A percentile compares a stretch with the other conserved stretches of the same genome.
Conservation (phyloP, 768 basidiomycete genomes). For the Cystobasidiopsis lactophilus region DNA sequence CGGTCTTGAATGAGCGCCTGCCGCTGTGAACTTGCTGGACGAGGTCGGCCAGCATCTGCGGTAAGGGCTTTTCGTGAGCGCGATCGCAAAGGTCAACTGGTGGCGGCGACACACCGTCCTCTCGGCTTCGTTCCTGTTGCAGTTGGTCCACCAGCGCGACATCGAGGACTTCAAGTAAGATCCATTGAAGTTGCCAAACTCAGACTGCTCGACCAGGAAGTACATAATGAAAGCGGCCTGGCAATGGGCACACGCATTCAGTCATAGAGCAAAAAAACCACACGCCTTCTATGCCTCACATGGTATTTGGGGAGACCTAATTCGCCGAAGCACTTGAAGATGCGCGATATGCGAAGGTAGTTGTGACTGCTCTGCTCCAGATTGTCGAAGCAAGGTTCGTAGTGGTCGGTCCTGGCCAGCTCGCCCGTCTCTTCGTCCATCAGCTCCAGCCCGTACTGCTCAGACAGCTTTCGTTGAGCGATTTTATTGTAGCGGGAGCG, state of each 20-base stretch:
- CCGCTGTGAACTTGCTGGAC: too few species aligned
- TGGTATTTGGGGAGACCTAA: conserved; percentile 42
- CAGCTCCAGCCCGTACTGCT: conserved; percentile 48
- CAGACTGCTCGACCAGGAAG: conserved; percentile 40
- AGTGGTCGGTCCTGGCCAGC: conserved; percentile 32
- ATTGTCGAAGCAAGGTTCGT: conserved; percentile 36
- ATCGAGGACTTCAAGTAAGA: too few species aligned
- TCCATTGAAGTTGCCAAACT: not conserved
- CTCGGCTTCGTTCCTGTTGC: too few species aligned
- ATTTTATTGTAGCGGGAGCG: not conserved
- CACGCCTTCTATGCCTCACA: too few species aligned
- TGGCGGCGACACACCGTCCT: too few species aligned
- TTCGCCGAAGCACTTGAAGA: conserved; percentile 51
- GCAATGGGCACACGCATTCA: too few species aligned
- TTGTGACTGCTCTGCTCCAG: conserved; percentile 46
- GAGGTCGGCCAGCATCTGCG: too few species aligned
- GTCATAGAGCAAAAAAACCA: too few species aligned
- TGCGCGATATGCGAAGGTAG: conserved; percentile 52
- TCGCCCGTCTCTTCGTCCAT: conserved; percentile 38
- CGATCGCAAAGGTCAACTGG: too few species aligned
- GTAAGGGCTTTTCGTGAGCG: too few species aligned
- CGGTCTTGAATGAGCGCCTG: too few species aligned
- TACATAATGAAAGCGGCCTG: conserved; percentile 46
- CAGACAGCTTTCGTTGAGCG: not conserved
- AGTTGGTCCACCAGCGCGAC: too few species aligned